phyloP scores from a whole-genome alignment of 441 rosid genomes.

The Kokia cookei region DNA sequence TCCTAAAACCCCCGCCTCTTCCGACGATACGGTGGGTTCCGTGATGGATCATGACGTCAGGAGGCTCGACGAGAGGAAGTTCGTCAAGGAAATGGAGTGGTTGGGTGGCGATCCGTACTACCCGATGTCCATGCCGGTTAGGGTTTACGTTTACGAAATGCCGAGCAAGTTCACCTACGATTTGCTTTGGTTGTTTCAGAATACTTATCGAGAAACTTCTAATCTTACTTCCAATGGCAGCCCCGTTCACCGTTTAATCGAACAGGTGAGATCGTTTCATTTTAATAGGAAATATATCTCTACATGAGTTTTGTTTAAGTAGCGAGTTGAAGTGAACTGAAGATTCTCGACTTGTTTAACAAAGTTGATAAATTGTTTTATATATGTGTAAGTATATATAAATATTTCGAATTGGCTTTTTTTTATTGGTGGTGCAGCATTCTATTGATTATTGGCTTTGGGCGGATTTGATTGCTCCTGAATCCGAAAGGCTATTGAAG shows the following conservation, averaged over 20 bases:
- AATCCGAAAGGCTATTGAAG: slow-evolving; percentile 69
- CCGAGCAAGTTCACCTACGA: slow-evolving; percentile 87
- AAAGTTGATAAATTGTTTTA: too few relatives aligned
- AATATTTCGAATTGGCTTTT: too few relatives aligned
- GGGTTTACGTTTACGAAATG: slow-evolving; percentile 92
- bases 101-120: slow-evolving; percentile 37
- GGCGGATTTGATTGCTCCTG: slow-evolving; percentile 81
- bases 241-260: slow-evolving; percentile 95
- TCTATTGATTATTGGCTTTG: slow-evolving; percentile 92
- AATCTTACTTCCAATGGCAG: slow-evolving; percentile 95
- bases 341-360: not conserved
- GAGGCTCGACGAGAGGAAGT: slow-evolving; percentile 40
- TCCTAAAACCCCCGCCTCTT: slow-evolving; percentile 4
- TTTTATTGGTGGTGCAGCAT: slow-evolving; percentile 47
- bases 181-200: slow-evolving; percentile 67
- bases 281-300: not conserved
- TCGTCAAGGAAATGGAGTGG: slow-evolving; percentile 37
- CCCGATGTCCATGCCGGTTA: slow-evolving; percentile 50
- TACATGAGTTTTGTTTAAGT: too few relatives aligned
- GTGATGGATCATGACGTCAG: slow-evolving; percentile 26
- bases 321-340: not conserved
- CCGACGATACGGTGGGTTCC: slow-evolving; percentile 24
- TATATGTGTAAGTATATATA: too few relatives aligned
- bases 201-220: slow-evolving; percentile 59
- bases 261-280: slow-evolving; percentile 42